Evolutionary conservation across 306 rosid genomes (phyloP).

Genomic region (Gynostemma pentaphyllum): DNA sequence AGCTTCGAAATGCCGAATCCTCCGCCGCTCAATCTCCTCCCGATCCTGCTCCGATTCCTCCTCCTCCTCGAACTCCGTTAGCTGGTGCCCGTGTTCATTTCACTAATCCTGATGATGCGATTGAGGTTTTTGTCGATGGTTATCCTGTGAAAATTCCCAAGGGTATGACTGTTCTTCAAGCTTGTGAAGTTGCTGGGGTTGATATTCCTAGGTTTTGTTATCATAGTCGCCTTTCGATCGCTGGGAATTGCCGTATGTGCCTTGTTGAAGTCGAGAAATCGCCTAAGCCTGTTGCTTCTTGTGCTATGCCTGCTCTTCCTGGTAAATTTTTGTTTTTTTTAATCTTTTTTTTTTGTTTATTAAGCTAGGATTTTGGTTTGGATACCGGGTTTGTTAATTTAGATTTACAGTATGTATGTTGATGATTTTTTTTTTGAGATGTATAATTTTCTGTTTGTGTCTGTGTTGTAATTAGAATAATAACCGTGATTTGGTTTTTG

Average conservation of each 20-base stretch:
- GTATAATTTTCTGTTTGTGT: neutral
- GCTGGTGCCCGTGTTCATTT: slow-evolving; percentile 78
- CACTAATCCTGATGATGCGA: slow-evolving; percentile 67
- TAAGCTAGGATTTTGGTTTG: neutral
- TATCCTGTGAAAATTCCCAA: slow-evolving; percentile 88
- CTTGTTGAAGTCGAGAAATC: slow-evolving; percentile 99
- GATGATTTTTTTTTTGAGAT: neutral
- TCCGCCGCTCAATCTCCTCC: slow-evolving; percentile 44
- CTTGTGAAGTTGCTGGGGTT: slow-evolving; percentile 91
- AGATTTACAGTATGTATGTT: neutral
- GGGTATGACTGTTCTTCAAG: slow-evolving; percentile 91
- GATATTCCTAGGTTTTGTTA: slow-evolving; percentile 93
- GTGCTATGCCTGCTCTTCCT: slow-evolving; percentile 99
- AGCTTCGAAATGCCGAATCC: slow-evolving; percentile 59
- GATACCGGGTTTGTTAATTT: neutral
- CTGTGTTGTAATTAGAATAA: neutral
- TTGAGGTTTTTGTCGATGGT: slow-evolving; percentile 90
- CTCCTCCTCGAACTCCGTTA: slow-evolving; percentile 48
- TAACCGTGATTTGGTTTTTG: neutral
- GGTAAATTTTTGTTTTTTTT: slow-evolving; percentile 23
- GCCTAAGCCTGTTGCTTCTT: slow-evolving; percentile 97
- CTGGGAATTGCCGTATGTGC: slow-evolving; percentile 98
- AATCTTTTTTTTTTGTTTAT: neutral
- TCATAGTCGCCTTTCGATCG: slow-evolving; percentile 81
- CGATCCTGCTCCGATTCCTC: slow-evolving; percentile 27